Evolutionary conservation across 108 stramenopile species (phyloP).

Genomic region (Discostella pseudostelligera): DNA sequence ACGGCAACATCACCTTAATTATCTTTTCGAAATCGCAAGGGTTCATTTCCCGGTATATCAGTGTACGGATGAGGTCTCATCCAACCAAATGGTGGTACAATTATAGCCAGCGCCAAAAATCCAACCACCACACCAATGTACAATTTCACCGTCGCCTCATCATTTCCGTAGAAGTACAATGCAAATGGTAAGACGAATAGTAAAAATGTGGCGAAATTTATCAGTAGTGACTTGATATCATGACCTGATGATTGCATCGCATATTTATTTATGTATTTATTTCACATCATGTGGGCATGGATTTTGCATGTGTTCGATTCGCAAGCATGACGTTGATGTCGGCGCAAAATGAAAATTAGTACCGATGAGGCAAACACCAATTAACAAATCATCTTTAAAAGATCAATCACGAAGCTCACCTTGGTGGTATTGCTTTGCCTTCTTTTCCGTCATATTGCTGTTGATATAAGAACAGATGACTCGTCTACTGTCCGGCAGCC

Average conservation of each 20-base stretch:
- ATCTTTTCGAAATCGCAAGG: slow-evolving; percentile 37
- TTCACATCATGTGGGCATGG: background rate
- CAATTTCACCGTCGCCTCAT: slow-evolving; percentile 35
- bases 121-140: slow-evolving; percentile 45
- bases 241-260: slow-evolving; percentile 45
- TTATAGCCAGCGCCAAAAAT: slow-evolving; percentile 47
- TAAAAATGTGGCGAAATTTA: slow-evolving; percentile 63
- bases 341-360: background rate
- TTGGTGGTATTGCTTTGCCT: slow-evolving; percentile 46
- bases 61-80: slow-evolving; percentile 82
- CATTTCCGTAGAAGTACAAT: slow-evolving; percentile 39
- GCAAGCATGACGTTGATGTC: background rate
- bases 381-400: background rate
- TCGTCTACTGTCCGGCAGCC: no score
- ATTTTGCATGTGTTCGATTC: background rate
- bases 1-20: background rate
- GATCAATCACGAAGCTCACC: slow-evolving; percentile 17
- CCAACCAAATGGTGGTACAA: slow-evolving; percentile 76
- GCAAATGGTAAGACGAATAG: slow-evolving; percentile 70
- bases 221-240: slow-evolving; percentile 70
- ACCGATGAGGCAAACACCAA: background rate
- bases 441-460: slow-evolving; percentile 31
- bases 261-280: background rate
- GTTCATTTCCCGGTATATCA: slow-evolving; percentile 65
- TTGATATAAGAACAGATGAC: no score